Percentiles rank a stretch among this genome's conserved stretches.
Conservation (phyloP, 2,329 filamentous ascomycete genomes). For the Dryadomyces sulphureus region DNA sequence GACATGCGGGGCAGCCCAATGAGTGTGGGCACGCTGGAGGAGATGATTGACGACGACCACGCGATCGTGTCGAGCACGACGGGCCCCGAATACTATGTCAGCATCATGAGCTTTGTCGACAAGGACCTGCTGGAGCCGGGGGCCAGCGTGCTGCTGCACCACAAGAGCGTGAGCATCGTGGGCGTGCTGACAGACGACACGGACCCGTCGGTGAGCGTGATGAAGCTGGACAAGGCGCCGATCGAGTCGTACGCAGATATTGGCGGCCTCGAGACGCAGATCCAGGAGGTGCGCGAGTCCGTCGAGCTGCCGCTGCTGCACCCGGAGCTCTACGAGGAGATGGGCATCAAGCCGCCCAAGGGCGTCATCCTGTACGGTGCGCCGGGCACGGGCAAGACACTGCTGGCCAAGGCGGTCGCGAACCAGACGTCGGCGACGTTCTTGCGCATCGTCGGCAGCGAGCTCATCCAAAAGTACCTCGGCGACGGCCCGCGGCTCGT, state of each 20-base stretch:
- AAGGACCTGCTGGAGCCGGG: slow-evolving; percentile 96
- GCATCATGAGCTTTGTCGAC: slow-evolving; percentile 99
- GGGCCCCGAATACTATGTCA: slow-evolving; percentile 96
- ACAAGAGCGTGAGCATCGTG: slow-evolving; percentile 96
- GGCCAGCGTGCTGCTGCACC: slow-evolving; percentile 85
- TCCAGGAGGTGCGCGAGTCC: slow-evolving; percentile 94
- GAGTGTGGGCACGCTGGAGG: slow-evolving; percentile 94
- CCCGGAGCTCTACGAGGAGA: slow-evolving; percentile 96
- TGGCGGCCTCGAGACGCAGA: slow-evolving; percentile 86
- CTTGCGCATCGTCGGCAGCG: slow-evolving; percentile 89
- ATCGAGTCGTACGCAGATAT: slow-evolving; percentile 98
- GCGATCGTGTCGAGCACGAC: slow-evolving; percentile 97
- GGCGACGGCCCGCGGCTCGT: slow-evolving; percentile 91
- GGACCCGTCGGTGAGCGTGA: slow-evolving; percentile 89
- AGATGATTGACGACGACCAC: slow-evolving; percentile 98
- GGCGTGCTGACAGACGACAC: slow-evolving; percentile 94
- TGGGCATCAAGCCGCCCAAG: slow-evolving; percentile 99
- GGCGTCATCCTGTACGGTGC: slow-evolving; percentile 98
- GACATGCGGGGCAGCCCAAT: slow-evolving; percentile 98
- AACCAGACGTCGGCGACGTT: slow-evolving; percentile 99
- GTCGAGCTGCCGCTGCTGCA: slow-evolving; percentile 91
- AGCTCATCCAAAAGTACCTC: slow-evolving; percentile 96
- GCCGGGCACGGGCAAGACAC: slow-evolving; percentile 90
- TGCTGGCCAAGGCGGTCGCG: slow-evolving; percentile 90
- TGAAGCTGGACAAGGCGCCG: slow-evolving; percentile 98